phyloP scores from a whole-genome alignment of 768 basidiomycete genomes.

The Tulasnella calospora region DNA sequence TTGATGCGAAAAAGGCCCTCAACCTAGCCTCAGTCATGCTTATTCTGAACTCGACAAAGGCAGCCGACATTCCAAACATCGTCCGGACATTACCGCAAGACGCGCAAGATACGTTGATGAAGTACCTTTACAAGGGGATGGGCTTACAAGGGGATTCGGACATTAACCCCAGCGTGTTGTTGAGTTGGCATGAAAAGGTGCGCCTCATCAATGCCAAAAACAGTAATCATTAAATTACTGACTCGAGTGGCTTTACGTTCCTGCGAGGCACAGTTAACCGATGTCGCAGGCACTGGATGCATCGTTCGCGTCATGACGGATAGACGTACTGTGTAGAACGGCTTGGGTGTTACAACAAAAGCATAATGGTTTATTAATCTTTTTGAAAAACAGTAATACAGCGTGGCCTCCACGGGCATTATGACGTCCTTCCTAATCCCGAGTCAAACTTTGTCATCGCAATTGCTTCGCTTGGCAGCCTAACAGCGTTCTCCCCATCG shows the following conservation, averaged over 20 bases:
- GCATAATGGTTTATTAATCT: not conserved
- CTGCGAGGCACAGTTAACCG: slow-evolving; percentile 65
- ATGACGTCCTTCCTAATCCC: not conserved
- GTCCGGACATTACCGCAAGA: slow-evolving; percentile 69
- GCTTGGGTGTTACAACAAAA: not conserved
- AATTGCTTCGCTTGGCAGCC: not conserved
- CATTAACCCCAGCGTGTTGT: slow-evolving; percentile 58
- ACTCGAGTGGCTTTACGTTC: not conserved
- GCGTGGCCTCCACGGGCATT: not conserved
- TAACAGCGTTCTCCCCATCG: not conserved
- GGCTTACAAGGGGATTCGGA: slow-evolving; percentile 56
- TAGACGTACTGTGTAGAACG: slow-evolving; percentile 49
- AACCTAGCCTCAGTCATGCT: slow-evolving; percentile 76
- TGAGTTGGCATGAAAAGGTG: slow-evolving; percentile 98
- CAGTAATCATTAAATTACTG: not conserved
- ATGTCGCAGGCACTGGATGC: slow-evolving; percentile 88
- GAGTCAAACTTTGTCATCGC: not conserved
- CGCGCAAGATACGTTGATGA: slow-evolving; percentile 89
- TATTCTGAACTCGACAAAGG: slow-evolving; percentile 90
- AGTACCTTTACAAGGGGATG: slow-evolving; percentile 98
- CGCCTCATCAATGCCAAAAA: slow-evolving; percentile 28
- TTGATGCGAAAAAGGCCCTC: slow-evolving; percentile 49
- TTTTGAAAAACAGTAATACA: not conserved
- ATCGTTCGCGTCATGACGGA: slow-evolving; percentile 86
- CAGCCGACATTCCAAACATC: slow-evolving; percentile 73